Percentiles rank a stretch among this genome's conserved stretches.
Evolutionary conservation across 495 filamentous ascomycete genomes (phyloP).

Genomic region (Aspergillus ostianus): DNA sequence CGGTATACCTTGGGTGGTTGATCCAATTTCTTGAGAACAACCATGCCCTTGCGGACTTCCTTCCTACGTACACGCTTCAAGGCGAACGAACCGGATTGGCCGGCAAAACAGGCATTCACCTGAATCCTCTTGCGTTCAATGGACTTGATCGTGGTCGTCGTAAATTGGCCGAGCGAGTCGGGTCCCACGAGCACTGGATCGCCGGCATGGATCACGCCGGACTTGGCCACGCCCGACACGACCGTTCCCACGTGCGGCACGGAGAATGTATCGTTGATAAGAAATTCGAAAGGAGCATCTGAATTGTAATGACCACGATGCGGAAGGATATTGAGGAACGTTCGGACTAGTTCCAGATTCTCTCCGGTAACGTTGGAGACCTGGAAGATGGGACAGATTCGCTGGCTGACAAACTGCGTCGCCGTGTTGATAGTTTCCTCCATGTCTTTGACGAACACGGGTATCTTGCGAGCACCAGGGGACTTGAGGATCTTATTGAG

Average conservation of each 20-base stretch:
- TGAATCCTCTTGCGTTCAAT: slow-evolving; percentile 95
- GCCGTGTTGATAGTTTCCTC: slow-evolving; percentile 94
- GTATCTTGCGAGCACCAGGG: slow-evolving; percentile 90
- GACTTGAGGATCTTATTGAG: slow-evolving; percentile 89
- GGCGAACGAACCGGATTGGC: slow-evolving; percentile 91
- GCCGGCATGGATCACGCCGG: slow-evolving; percentile 79
- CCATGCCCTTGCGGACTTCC: slow-evolving; percentile 98
- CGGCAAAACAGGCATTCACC: slow-evolving; percentile 85
- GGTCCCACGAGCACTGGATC: slow-evolving; percentile 89
- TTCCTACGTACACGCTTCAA: slow-evolving; percentile 81
- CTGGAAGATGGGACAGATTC: slow-evolving; percentile 97
- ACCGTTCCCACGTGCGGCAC: slow-evolving; percentile 97
- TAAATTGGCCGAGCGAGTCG: slow-evolving; percentile 89
- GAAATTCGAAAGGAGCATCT: slow-evolving; percentile 87
- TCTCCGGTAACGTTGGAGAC: slow-evolving; percentile 96
- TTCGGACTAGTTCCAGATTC: slow-evolving; percentile 75
- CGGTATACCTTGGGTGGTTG: slow-evolving; percentile 75
- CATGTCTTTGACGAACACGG: slow-evolving; percentile 91
- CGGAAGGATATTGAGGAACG: slow-evolving; percentile 93
- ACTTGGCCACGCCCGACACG: slow-evolving; percentile 89
- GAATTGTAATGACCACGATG: slow-evolving; percentile 92
- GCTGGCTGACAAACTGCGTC: slow-evolving; percentile 90
- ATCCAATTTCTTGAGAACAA: slow-evolving; percentile 83
- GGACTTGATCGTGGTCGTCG: slow-evolving; percentile 81
- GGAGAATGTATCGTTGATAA: slow-evolving; percentile 98